A percentile compares a stretch with the other conserved stretches of the same genome.
phyloP scores from a whole-genome alignment of 2,329 filamentous ascomycete species.

The Fusarium buharicum region DNA sequence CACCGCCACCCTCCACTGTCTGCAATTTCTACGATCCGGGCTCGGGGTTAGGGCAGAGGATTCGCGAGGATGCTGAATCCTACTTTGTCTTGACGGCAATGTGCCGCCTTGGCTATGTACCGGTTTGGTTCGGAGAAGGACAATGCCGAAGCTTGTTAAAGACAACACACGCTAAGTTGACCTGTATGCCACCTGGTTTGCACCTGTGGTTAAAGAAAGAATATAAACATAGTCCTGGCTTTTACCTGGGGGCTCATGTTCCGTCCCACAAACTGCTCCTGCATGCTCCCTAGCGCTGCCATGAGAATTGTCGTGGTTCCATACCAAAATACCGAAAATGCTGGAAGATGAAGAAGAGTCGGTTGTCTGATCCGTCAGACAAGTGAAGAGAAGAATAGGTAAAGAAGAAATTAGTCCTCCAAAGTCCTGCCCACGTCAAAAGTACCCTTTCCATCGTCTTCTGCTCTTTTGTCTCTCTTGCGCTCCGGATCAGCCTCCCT shows the following conservation, averaged over 20 bases:
- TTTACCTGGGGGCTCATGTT: constrained; percentile 1
- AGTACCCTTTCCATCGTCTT: constrained; percentile 11
- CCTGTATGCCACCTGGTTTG: constrained; percentile 14
- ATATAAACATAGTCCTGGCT: constrained; percentile 22
- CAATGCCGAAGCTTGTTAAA: constrained; percentile 5
- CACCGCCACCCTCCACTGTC: constrained; percentile 38
- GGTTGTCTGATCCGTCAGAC: constrained; percentile 6
- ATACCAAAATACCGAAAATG: constrained; percentile 13
- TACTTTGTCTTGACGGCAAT: background rate
- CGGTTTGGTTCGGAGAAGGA: background rate
- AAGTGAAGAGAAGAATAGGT: constrained; percentile 4
- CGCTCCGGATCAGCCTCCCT: constrained; percentile 18
- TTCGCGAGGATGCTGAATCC: background rate
- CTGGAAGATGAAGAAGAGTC: constrained; percentile 3
- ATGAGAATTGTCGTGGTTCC: constrained; percentile 5
- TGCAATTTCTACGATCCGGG: constrained; percentile 22
- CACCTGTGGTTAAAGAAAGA: constrained; percentile 29
- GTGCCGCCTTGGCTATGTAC: background rate
- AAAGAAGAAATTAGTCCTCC: constrained; percentile 12
- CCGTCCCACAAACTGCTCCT: constrained; percentile 22
- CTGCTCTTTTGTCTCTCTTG: constrained; percentile 23
- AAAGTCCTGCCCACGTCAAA: constrained; percentile 6
- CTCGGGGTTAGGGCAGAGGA: constrained; percentile 15
- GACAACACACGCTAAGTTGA: constrained; percentile 24
- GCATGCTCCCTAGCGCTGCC: constrained; percentile 8